A percentile compares a stretch with the other conserved stretches of the same genome.
Evolutionary conservation across 176 grass and related monocot genomes (phyloP).

Genomic region (Calamus simplicifolius): DNA sequence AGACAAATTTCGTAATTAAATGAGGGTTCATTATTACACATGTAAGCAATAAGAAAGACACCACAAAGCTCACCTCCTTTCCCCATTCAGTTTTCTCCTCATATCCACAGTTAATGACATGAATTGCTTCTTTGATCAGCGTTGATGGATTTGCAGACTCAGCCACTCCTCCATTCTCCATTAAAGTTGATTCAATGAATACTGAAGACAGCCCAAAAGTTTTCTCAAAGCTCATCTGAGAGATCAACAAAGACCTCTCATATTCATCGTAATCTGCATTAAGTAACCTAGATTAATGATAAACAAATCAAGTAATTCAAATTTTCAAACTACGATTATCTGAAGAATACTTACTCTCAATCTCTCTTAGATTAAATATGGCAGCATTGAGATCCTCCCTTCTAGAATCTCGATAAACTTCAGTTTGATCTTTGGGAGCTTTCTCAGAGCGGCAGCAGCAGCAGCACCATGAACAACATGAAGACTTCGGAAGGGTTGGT

Average conservation of each 20-base stretch:
- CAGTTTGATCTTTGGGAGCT: constrained; percentile 63
- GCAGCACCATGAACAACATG: constrained; percentile 82
- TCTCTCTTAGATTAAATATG: constrained; percentile 93
- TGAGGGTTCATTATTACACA: too few relatives aligned
- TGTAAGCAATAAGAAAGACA: too few relatives aligned
- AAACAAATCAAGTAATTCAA: not conserved
- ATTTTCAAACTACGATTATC: constrained; percentile 9
- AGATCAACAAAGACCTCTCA: constrained; percentile 84
- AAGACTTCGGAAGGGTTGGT: constrained; percentile 78
- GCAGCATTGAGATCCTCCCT: constrained; percentile 84
- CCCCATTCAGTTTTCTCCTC: constrained; percentile 99
- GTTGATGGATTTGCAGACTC: constrained; percentile 66
- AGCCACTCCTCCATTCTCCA: constrained; percentile 89
- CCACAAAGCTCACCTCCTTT: constrained; percentile 55
- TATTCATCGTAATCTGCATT: constrained; percentile 82
- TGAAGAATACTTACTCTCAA: constrained; percentile 57
- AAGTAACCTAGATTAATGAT: constrained; percentile 15
- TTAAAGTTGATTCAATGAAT: constrained; percentile 93
- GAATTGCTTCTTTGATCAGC: constrained; percentile 96
- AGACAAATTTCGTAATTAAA: too few relatives aligned
- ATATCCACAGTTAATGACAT: constrained; percentile 90
- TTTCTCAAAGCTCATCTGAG: constrained; percentile 95
- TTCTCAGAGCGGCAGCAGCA: constrained; percentile 59
- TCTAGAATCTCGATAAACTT: constrained; percentile 66
- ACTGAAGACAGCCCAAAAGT: constrained; percentile 82